phyloP scores from a whole-genome alignment of 192 early-diverging fungal genomes.

The Gryganskiella cystojenkinii region DNA sequence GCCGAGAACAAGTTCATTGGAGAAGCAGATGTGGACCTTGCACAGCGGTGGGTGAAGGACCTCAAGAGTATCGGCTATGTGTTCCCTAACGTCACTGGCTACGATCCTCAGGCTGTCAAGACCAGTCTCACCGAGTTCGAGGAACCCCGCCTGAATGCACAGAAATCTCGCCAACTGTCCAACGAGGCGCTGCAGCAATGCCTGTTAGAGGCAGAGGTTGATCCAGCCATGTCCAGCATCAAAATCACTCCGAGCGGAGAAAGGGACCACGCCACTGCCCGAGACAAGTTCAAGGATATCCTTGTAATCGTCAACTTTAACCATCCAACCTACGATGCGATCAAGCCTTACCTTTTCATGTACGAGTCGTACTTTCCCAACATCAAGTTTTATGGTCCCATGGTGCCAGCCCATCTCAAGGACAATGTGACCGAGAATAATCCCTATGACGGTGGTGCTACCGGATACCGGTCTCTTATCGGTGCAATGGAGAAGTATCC shows the following conservation, averaged over 20 bases:
- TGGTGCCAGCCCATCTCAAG: background rate
- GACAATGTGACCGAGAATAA: background rate
- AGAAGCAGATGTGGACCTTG: conserved; percentile 1
- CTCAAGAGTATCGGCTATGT: background rate
- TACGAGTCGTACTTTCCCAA: conserved; percentile 13
- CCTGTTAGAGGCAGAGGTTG: background rate
- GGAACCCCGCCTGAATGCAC: background rate
- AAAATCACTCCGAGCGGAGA: too few relatives aligned
- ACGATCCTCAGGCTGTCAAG: background rate
- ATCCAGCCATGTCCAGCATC: conserved; percentile 1
- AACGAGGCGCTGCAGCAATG: background rate
- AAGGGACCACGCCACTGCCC: too few relatives aligned
- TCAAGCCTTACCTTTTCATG: conserved; percentile 7
- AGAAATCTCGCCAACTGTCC: background rate
- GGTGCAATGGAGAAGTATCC: conserved; percentile 13
- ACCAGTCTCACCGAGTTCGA: background rate
- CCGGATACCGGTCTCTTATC: conserved; percentile 5
- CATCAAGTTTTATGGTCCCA: conserved; percentile 7
- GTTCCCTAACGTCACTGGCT: background rate
- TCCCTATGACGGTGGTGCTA: background rate
- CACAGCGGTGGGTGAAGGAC: background rate
- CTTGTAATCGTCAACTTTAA: too few relatives aligned
- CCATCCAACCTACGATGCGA: conserved; percentile 4
- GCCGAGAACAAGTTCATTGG: background rate
- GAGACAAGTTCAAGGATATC: background rate